Conservation (phyloP, 2,329 filamentous ascomycete species). For the Dothideomycetes sp. region DNA sequence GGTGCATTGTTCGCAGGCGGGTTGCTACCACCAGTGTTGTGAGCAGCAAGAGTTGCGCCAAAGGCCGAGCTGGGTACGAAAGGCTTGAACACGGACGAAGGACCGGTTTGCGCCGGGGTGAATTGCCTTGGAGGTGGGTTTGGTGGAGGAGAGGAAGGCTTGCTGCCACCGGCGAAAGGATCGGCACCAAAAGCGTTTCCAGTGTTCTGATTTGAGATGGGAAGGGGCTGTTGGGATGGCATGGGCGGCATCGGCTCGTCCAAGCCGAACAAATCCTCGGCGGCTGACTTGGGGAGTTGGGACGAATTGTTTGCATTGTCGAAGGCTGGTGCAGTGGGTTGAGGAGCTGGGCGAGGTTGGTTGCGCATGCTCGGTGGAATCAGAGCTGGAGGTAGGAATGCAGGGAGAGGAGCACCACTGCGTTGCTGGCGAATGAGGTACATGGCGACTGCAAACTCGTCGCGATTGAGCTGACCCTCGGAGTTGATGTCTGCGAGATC, state of each 20-base stretch:
- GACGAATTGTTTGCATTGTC: constrained; percentile 37
- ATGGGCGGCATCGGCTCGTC: constrained; percentile 56
- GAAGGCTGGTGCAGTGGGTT: constrained; percentile 45
- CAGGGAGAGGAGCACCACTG: constrained; percentile 59
- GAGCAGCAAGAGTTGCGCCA: constrained; percentile 69
- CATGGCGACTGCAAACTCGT: constrained; percentile 97
- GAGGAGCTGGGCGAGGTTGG: constrained; percentile 41
- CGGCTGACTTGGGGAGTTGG: constrained; percentile 61
- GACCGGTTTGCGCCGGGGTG: constrained; percentile 22
- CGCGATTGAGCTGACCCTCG: constrained; percentile 71
- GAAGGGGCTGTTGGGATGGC: constrained; percentile 36
- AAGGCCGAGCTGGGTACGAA: constrained; percentile 91
- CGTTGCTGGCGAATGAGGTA: constrained; percentile 89
- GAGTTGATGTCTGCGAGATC: constrained; percentile 92
- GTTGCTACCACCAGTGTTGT: constrained; percentile 56
- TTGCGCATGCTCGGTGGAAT: constrained; percentile 78
- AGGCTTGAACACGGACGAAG: constrained; percentile 61
- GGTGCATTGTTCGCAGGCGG: constrained; percentile 31
- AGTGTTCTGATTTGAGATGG: constrained; percentile 57
- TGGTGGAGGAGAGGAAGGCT: constrained; percentile 40
- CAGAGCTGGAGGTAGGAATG: constrained; percentile 68
- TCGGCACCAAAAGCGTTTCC: constrained; percentile 55
- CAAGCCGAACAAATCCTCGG: constrained; percentile 89
- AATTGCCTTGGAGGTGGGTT: constrained; percentile 10
- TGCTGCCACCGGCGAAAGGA: constrained; percentile 48